Evolutionary conservation across 2,329 filamentous ascomycete species (phyloP).

Genomic region (Claviceps paspali): DNA sequence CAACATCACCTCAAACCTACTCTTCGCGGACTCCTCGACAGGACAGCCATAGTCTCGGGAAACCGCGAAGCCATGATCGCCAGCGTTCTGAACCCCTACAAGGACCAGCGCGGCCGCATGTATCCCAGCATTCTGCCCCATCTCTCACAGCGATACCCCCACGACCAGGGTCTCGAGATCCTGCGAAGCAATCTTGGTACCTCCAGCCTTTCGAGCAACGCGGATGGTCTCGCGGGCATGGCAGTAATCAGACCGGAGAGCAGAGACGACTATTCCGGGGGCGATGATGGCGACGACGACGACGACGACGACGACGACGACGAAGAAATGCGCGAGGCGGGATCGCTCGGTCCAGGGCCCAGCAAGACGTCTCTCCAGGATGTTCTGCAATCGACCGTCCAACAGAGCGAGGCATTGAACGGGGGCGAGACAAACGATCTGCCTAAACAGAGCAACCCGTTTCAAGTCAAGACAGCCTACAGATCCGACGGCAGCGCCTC

Average conservation of each 20-base stretch:
- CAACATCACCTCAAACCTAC: conserved; percentile 54
- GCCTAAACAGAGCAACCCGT: conserved; percentile 21
- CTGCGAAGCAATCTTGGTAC: conserved; percentile 45
- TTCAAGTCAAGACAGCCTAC: conserved; percentile 12
- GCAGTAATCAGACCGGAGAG: conserved; percentile 24
- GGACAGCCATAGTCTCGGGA: conserved; percentile 58
- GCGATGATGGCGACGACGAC: conserved; percentile 12
- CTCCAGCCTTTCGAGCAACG: conserved; percentile 12
- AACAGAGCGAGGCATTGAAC: conserved; percentile 9
- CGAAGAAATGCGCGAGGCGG: conserved; percentile 4
- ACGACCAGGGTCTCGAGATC: conserved; percentile 54
- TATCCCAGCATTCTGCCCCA: conserved; percentile 69
- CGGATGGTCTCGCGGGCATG: conserved; percentile 14
- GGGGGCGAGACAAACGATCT: conserved; percentile 12
- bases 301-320: conserved; percentile 10
- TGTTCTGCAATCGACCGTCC: conserved; percentile 9
- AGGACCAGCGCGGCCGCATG: conserved; percentile 45
- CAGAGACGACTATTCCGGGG: conserved; percentile 17
- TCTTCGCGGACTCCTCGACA: conserved; percentile 61
- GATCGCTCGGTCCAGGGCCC: background rate
- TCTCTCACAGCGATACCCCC: conserved; percentile 48
- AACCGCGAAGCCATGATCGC: conserved; percentile 62
- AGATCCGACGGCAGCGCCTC: background rate
- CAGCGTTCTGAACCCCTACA: conserved; percentile 65
- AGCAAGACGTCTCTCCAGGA: background rate